These are phyloP conservation scores for Xenoacremonium recifei DNA, from an alignment of 2,329 filamentous ascomycete genomes.

Conservation along the genomic window DNA sequence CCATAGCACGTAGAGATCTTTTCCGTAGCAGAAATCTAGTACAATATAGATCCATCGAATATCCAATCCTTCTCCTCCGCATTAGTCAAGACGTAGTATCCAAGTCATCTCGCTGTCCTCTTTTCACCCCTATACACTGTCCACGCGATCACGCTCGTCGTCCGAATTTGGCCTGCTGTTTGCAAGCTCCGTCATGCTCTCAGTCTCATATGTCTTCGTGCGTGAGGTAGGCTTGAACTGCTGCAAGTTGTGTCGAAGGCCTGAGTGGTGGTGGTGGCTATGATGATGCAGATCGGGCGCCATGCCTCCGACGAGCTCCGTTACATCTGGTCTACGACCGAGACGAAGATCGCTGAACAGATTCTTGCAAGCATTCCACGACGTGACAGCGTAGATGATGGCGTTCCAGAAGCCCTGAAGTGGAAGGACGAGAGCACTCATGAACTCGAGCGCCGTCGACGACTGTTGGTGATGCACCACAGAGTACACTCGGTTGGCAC, in stretches of 20 bases:
- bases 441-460: slow-evolving; percentile 62
- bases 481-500: slow-evolving; percentile 72
- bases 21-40: too few species aligned
- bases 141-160: slow-evolving; percentile 21
- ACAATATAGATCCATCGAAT: too few species aligned
- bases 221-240: slow-evolving; percentile 32
- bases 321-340: slow-evolving; percentile 28
- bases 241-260: slow-evolving; percentile 20
- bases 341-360: slow-evolving; percentile 39
- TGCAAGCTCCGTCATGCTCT: slow-evolving; percentile 52
- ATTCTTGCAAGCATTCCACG: slow-evolving; percentile 60
- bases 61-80: too few species aligned
- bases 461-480: slow-evolving; percentile 55
- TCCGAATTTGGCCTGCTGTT: slow-evolving; percentile 36
- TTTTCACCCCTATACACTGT: too few species aligned
- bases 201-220: slow-evolving; percentile 40
- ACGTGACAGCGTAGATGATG: slow-evolving; percentile 71
- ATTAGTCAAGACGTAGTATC: too few species aligned
- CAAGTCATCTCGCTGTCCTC: too few species aligned
- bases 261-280: slow-evolving; percentile 6
- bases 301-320: slow-evolving; percentile 33
- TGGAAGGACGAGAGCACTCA: slow-evolving; percentile 72
- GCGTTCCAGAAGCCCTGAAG: slow-evolving; percentile 86
- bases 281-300: slow-evolving; percentile 10
- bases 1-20: too few species aligned